Conservation (phyloP, 1,284 basidiomycete genomes). For the Moesziomyces globuligerus region DNA sequence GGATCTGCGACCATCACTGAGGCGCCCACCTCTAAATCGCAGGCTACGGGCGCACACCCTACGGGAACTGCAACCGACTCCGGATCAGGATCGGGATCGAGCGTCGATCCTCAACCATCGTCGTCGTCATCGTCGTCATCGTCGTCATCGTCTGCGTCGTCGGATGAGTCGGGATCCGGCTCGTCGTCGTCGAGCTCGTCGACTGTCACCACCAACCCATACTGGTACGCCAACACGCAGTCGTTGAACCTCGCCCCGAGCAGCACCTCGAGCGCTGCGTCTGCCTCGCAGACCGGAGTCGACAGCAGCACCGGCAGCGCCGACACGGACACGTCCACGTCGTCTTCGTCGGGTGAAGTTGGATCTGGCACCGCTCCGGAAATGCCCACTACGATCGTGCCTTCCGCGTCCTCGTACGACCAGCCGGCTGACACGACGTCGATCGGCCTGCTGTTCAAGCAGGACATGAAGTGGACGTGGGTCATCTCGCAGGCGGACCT, state of each 20-base stretch:
- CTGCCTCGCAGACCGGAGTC: conserved; percentile 9
- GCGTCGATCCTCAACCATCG: conserved; percentile 5
- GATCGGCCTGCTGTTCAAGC: conserved; percentile 58
- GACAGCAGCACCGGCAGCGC: conserved; percentile 9
- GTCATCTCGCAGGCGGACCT: conserved; percentile 57
- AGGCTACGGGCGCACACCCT: not conserved
- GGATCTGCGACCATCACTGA: conserved; percentile 3
- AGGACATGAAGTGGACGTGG: conserved; percentile 58
- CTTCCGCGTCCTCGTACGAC: conserved; percentile 29
- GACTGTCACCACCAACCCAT: conserved; percentile 32
- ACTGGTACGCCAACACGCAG: conserved; percentile 54
- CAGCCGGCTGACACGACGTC: conserved; percentile 47
- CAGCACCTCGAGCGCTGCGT: conserved; percentile 15
- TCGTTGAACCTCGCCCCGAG: conserved; percentile 38
- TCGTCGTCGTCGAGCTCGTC: conserved; percentile 16
- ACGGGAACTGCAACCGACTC: conserved; percentile 5
- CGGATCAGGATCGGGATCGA: conserved; percentile 16
- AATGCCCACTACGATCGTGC: conserved; percentile 48
- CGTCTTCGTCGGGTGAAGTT: not conserved
- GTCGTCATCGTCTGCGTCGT: conserved; percentile 14
- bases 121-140: conserved; percentile 5
- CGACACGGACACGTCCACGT: conserved; percentile 14
- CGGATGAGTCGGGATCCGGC: conserved; percentile 6
- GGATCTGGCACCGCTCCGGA: not conserved
- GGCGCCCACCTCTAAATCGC: conserved; percentile 16